Base-by-base conservation (phyloP, 2,329 filamentous ascomycete genomes). In the Zymoseptoria tritici region DNA sequence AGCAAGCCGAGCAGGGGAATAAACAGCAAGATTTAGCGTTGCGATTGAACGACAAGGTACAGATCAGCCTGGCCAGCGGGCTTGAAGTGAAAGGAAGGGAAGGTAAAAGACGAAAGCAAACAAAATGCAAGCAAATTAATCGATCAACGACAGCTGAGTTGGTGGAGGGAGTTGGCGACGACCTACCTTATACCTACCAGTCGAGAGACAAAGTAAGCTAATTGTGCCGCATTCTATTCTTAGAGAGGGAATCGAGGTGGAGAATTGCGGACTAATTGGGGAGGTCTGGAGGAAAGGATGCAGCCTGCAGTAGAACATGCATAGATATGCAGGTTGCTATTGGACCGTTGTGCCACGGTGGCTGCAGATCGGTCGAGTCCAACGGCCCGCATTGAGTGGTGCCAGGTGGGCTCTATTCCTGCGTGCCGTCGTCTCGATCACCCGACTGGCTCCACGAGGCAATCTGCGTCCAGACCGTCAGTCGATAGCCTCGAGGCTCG, bases 1-100 rank as follows among this genome's bases (percentile, higher is more conserved):
- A 65, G 68, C 65, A 66, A 63, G 58, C 62, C 64, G 66, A 68
- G 63, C 68, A 71, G 66, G 68, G 66, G 66, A 71, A 62, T 63
- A 59, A 66, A 67, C 13, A 46, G 36, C 36, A 46, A 46, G 36
- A 46, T 6, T 46, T 46, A 65, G 68, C 62, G 65, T 66, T 61
- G 66, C 69, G 69, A 73, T 72, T 72, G 71, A 72, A 66, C 65
- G 75, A 78, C 75, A 77, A 75, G 73, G 71, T 69, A 69, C 61
- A 69, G 72, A 71, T 60, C 75, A 78, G 77, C 75, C 76, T 78
- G 77, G 74, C 78, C 77, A 74, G 77, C 78, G 73, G 74, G 75
- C 75, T 73, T 74, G 69, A 60, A 65, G 60, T 67, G 70, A 68
- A 71, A 73, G 71, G 66, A 70, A 73, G 71, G 68, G 16, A 46